Base-by-base conservation (phyloP, 805 yeast species). In the Saturnispora saitoi region DNA sequence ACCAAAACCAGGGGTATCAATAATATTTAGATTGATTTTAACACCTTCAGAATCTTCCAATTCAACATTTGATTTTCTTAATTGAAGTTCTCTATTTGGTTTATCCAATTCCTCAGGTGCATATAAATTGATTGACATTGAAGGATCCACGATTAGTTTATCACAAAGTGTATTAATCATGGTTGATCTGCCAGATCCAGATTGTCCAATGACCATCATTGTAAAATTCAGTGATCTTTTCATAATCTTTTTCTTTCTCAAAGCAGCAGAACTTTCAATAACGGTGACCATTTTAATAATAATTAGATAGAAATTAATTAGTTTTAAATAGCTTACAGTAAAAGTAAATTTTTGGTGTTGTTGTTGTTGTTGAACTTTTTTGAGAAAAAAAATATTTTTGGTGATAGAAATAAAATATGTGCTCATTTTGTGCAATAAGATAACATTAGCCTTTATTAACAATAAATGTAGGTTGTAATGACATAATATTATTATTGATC, bases 101-200 rank as follows among this genome's bases (percentile, higher is more conserved):
- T 70, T 61, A 3, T 60, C 62, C n/a, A 76, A 70, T 54, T 82
- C 87, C 32, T 81, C 66, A 1, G 64, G 65, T 3, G 64, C 48
- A 47, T 61, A 61, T 31, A 51, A 42, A 37, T 53, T 51, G 12
- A 52, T 54, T 12, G 88, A 80, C 29, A 82, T 75, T 2, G 86
- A 77, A 0, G 81, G 73, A 38, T 84, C 87, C 11, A 85, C 91
- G 34, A 89, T 89, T 56, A 84, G 81, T 55, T 89, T 93, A 51
- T 86, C 95, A 69, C 96, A 89, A 47, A 89, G 72, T 32, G 95
- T 84, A 69, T 90, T 89, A 63, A 90, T 86, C 59, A 89, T 83
- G 4, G 96, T 89, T n/a, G 95, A 84, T 63, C 96, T 77, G 15
- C 96, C 96, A 42, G 81, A 70, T 2, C 97, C 97, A 42, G 83